These are phyloP conservation scores for Rhinocladiella mackenziei DNA, from an alignment of 2,329 filamentous ascomycete genomes.

Conservation along the genomic window DNA sequence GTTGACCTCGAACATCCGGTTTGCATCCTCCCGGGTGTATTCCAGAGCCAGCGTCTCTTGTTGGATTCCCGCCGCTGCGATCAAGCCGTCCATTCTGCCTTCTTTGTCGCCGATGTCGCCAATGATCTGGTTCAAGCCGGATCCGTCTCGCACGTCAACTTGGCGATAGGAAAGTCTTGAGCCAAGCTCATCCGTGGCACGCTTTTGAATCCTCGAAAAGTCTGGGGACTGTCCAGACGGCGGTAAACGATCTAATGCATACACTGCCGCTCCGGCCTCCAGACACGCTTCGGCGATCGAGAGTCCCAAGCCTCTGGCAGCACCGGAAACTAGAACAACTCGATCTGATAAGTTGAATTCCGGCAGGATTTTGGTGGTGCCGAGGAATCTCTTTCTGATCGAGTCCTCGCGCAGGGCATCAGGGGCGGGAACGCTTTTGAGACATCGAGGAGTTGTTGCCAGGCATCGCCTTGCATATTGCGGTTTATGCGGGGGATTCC, in stretches of 20 bases:
- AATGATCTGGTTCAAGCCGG: conserved; percentile 63
- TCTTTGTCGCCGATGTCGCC: conserved; percentile 65
- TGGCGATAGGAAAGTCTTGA: conserved; percentile 59
- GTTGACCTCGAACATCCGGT: conserved; percentile 60
- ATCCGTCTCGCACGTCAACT: conserved; percentile 73
- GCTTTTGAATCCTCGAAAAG: conserved; percentile 42
- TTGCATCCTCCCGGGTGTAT: conserved; percentile 61
- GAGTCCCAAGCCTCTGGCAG: conserved; percentile 67
- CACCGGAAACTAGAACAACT: conserved; percentile 67
- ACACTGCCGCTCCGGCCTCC: conserved; percentile 65
- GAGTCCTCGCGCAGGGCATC: background rate
- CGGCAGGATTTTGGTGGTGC: background rate
- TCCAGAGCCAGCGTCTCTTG: conserved; percentile 80
- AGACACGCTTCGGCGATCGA: conserved; percentile 68
- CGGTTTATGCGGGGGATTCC: too few relatives aligned
- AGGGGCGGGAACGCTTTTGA: background rate
- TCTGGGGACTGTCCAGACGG: conserved; percentile 43
- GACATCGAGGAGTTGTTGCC: background rate
- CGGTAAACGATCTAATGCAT: conserved; percentile 42
- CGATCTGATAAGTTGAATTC: conserved; percentile 73
- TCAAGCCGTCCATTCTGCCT: conserved; percentile 72
- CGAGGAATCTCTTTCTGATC: background rate
- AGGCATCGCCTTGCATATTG: too few relatives aligned
- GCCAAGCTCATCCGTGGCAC: background rate
- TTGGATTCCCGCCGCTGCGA: conserved; percentile 69